These are phyloP conservation scores for Sutorius australiensis DNA, from an alignment of 768 basidiomycete species.

Conservation along the genomic window DNA sequence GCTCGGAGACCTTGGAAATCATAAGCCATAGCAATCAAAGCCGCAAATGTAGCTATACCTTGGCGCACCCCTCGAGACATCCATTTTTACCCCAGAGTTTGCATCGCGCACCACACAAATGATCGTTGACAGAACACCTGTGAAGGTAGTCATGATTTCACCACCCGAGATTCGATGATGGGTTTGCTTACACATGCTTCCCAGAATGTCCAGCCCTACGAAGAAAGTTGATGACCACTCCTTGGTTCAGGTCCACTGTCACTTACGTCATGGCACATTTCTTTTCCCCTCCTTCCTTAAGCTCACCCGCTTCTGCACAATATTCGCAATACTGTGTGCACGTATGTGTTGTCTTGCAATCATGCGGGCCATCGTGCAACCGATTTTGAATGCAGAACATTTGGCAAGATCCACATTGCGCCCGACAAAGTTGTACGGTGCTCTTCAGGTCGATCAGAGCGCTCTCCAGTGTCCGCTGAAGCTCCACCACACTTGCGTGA, in stretches of 20 bases:
- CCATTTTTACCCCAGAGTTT: slow-evolving; percentile 43
- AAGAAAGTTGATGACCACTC: neutral
- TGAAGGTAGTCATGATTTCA: neutral
- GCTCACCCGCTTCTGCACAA: slow-evolving; percentile 30
- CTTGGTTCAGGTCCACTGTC: neutral
- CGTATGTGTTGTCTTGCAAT: slow-evolving; percentile 47
- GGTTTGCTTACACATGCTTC: slow-evolving; percentile 46
- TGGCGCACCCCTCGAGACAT: slow-evolving; percentile 50
- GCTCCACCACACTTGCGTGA: slow-evolving; percentile 42
- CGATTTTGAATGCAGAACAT: slow-evolving; percentile 46
- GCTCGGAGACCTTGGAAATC: slow-evolving; percentile 40
- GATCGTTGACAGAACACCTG: slow-evolving; percentile 50
- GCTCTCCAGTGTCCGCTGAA: slow-evolving; percentile 43
- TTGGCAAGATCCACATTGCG: slow-evolving; percentile 46
- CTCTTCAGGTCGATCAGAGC: slow-evolving; percentile 44
- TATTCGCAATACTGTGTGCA: slow-evolving; percentile 46
- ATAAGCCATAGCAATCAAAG: neutral
- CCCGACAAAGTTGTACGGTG: slow-evolving; percentile 48
- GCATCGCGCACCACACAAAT: slow-evolving; percentile 56
- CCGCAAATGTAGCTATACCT: slow-evolving; percentile 31
- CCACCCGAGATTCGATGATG: neutral
- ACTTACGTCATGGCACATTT: slow-evolving; percentile 47
- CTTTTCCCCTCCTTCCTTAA: slow-evolving; percentile 26
- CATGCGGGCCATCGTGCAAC: slow-evolving; percentile 44
- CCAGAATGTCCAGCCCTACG: slow-evolving; percentile 54